A percentile compares a stretch with the other conserved stretches of the same genome.
Evolutionary conservation across 164 flowering plant species (phyloP).

Genomic region (Paratinospora sagittata): DNA sequence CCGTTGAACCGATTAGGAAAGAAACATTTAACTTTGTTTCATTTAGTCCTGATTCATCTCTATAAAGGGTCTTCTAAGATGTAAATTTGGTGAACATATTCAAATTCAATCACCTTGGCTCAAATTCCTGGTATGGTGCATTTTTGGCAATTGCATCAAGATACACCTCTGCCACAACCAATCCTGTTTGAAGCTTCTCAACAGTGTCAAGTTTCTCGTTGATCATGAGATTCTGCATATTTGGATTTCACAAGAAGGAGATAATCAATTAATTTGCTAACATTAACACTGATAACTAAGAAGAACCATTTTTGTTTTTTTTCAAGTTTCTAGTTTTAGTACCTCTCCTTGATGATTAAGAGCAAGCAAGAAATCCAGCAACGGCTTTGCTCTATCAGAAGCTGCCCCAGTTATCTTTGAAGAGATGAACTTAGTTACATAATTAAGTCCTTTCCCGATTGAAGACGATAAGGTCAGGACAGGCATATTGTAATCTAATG

Average conservation of each 20-base stretch:
- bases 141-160: conserved; percentile 48
- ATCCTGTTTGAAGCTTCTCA: conserved; percentile 56
- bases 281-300: neutral
- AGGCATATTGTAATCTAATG: conserved; percentile 56
- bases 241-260: neutral
- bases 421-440: conserved; percentile 52
- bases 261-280: neutral
- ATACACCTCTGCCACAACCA: conserved; percentile 54
- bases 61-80: neutral
- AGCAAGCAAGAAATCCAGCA: conserved; percentile 53
- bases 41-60: neutral
- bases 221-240: conserved; percentile 71
- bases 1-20: no score
- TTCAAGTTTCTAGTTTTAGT: conserved; percentile 10
- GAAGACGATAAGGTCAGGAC: conserved; percentile 58
- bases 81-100: neutral
- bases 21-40: no score
- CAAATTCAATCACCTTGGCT: conserved; percentile 42
- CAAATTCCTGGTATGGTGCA: conserved; percentile 56
- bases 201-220: conserved; percentile 55
- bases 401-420: conserved; percentile 34
- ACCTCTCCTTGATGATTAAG: conserved; percentile 75
- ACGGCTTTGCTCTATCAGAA: conserved; percentile 34
- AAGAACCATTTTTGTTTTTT: neutral
- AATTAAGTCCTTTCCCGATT: conserved; percentile 68